Percentiles rank a stretch among this genome's conserved stretches.
Evolutionary conservation across 2,329 filamentous ascomycete species (phyloP).

Genomic region (Calcarisporium arbuscula): DNA sequence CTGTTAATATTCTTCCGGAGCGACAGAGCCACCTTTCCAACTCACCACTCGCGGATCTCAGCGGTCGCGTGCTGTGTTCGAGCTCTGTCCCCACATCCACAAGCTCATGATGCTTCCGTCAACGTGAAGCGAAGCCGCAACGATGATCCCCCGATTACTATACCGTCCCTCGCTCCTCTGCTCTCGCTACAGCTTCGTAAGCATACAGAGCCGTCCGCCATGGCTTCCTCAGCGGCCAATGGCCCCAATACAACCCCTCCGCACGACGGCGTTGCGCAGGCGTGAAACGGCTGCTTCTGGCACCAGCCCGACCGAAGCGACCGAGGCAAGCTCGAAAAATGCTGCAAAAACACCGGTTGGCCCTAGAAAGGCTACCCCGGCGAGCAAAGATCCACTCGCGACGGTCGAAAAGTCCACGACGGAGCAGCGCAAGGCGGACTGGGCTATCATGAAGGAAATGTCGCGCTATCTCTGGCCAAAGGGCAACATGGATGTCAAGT

Average conservation of each 20-base stretch:
- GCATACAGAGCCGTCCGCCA: conserved; percentile 18
- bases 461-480: conserved; percentile 93
- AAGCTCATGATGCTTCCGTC: conserved; percentile 17
- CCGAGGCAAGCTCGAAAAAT: conserved; percentile 13
- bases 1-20: too few relatives aligned
- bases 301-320: conserved; percentile 10
- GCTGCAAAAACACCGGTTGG: conserved; percentile 12
- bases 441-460: conserved; percentile 99
- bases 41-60: too few relatives aligned
- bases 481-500: conserved; percentile 63
- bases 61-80: neutral
- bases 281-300: conserved; percentile 17
- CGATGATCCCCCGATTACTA: conserved; percentile 31
- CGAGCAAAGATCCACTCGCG: conserved; percentile 25
- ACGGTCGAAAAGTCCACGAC: conserved; percentile 50
- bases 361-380: conserved; percentile 14
- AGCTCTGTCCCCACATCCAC: neutral
- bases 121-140: conserved; percentile 16
- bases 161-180: conserved; percentile 25
- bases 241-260: conserved; percentile 21
- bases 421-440: conserved; percentile 93
- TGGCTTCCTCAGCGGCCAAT: conserved; percentile 22
- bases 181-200: conserved; percentile 21
- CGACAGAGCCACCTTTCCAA: too few relatives aligned
- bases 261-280: conserved; percentile 23